phyloP scores from a whole-genome alignment of 75 land plant genomes.

The Cupressus sempervirens region DNA sequence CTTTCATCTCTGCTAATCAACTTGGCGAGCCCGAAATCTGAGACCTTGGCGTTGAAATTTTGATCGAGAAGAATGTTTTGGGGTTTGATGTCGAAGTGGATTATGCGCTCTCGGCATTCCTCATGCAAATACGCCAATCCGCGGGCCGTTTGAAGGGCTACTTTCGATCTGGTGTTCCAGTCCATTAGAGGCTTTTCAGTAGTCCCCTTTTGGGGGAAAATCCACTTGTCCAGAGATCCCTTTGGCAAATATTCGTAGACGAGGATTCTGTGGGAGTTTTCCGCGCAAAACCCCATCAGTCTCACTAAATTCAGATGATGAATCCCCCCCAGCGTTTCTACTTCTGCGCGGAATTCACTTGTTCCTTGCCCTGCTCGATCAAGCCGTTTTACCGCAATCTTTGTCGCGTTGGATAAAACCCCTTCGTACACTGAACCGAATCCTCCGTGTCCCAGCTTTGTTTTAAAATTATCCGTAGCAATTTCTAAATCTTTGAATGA shows the following conservation, averaged over 20 bases:
- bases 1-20: conserved; percentile 15
- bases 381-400: not conserved
- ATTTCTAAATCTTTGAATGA: not conserved
- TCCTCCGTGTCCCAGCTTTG: conserved; percentile 36
- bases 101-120: not conserved
- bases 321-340: conserved; percentile 36
- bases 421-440: not conserved
- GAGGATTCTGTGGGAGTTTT: not conserved
- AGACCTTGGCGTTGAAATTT: conserved; percentile 29
- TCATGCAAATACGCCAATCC: not conserved
- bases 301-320: conserved; percentile 30
- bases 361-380: conserved; percentile 14
- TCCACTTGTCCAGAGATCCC: conserved; percentile 12
- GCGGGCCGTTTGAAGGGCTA: not conserved
- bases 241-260: not conserved
- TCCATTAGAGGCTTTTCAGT: not conserved
- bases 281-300: not conserved
- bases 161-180: not conserved
- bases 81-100: conserved; percentile 1
- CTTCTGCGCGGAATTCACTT: conserved; percentile 34
- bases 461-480: not conserved
- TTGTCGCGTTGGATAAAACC: not conserved
- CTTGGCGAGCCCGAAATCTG: conserved; percentile 14
- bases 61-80: conserved; percentile 5
- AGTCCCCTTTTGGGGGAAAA: not conserved